phyloP scores from a whole-genome alignment of 305 asterid species.

The Withania somnifera region DNA sequence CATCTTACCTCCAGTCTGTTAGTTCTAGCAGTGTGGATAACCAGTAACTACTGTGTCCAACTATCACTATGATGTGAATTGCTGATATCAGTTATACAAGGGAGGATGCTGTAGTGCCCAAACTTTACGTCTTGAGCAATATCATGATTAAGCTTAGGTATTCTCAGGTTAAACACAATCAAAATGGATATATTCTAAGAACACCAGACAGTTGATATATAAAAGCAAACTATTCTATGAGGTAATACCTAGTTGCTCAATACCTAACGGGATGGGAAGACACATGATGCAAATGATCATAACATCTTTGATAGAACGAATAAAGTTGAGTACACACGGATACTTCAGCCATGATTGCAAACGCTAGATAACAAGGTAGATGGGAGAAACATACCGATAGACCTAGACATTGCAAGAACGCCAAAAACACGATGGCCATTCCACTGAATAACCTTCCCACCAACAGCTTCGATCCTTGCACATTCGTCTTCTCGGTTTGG shows the following conservation, averaged over 20 bases:
- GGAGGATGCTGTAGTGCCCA: neutral
- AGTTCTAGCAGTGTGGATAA: neutral
- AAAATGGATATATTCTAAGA: neutral
- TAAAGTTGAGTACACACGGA: neutral
- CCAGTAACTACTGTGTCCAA: neutral
- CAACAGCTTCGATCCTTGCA: conserved; percentile 85
- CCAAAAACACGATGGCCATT: conserved; percentile 97
- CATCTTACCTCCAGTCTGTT: conserved; percentile 3
- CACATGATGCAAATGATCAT: neutral
- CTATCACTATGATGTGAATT: neutral
- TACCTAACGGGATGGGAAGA: neutral
- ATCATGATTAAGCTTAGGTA: neutral
- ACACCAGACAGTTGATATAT: neutral
- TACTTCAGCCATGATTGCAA: neutral
- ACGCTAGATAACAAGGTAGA: neutral
- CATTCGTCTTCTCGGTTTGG: conserved; percentile 94
- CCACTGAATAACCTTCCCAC: conserved; percentile 98
- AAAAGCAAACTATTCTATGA: neutral
- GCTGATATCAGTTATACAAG: neutral
- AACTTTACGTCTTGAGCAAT: neutral
- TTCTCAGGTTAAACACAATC: neutral
- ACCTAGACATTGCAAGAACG: conserved; percentile 97
- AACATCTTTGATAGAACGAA: neutral
- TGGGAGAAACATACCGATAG: conserved; percentile 53
- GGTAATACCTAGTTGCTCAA: neutral